Conservation (phyloP, 202 grass and related monocot species). For the Panicum virgatum region DNA sequence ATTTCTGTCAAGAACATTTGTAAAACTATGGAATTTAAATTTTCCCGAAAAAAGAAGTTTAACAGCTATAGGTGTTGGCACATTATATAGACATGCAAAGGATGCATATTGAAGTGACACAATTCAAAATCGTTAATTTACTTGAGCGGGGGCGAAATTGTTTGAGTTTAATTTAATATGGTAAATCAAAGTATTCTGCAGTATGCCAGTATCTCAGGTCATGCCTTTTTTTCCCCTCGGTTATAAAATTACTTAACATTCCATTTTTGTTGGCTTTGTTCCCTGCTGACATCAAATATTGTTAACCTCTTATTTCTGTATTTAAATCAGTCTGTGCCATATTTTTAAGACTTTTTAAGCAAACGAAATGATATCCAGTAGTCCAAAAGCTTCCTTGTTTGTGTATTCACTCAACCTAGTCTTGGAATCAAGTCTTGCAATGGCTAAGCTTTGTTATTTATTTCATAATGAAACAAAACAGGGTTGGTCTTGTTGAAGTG, state of each 20-base stretch:
- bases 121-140: not conserved
- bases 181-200: constrained; percentile 10
- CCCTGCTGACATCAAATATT: constrained; percentile 3
- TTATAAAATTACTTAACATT: constrained; percentile 19
- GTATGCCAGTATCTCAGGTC: constrained; percentile 10
- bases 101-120: not conserved
- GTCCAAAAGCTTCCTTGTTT: constrained; percentile 7
- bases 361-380: not conserved
- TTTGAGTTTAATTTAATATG: constrained; percentile 33
- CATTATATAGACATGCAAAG: constrained; percentile 7
- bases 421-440: constrained; percentile 7
- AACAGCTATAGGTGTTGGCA: not conserved
- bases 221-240: not conserved
- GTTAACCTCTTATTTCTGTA: not conserved
- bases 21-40: not conserved
- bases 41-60: not conserved
- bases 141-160: not conserved
- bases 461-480: constrained; percentile 46
- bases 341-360: not conserved
- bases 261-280: not conserved
- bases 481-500: constrained; percentile 92
- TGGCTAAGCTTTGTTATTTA: constrained; percentile 18
- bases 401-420: constrained; percentile 3
- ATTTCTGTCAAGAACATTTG: not conserved
- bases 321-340: constrained; percentile 25